phyloP scores from a whole-genome alignment of 768 basidiomycete genomes.

The Gautieria morchelliformis region DNA sequence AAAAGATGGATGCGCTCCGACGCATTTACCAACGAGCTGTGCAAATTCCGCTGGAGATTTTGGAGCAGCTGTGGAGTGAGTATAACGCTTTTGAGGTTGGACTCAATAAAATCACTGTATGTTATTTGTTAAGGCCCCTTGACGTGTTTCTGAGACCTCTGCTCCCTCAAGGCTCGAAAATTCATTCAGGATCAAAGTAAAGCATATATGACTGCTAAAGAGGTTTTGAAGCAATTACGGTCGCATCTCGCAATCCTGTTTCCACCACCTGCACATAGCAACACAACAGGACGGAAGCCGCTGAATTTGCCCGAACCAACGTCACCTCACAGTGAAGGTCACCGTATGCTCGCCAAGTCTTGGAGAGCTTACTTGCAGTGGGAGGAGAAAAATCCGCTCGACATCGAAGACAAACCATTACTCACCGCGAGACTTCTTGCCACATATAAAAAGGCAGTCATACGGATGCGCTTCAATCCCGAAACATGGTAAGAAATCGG shows the following conservation, averaged over 20 bases:
- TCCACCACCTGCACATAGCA: slow-evolving; percentile 28
- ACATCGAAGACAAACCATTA: slow-evolving; percentile 79
- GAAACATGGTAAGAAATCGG: slow-evolving; percentile 68
- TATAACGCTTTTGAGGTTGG: slow-evolving; percentile 86
- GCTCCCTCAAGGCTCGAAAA: slow-evolving; percentile 71
- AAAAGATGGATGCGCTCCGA: slow-evolving; percentile 88
- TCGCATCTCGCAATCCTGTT: slow-evolving; percentile 57
- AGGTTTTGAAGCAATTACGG: slow-evolving; percentile 70
- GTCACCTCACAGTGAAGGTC: slow-evolving; percentile 46
- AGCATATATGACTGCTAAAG: slow-evolving; percentile 90
- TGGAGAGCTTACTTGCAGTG: slow-evolving; percentile 94
- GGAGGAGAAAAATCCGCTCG: slow-evolving; percentile 92
- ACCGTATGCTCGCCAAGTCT: slow-evolving; percentile 65
- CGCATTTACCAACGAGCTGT: slow-evolving; percentile 91
- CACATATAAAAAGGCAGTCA: slow-evolving; percentile 82
- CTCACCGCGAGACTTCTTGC: slow-evolving; percentile 65
- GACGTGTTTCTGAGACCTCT: neutral
- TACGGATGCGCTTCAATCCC: slow-evolving; percentile 87
- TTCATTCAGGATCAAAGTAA: slow-evolving; percentile 90
- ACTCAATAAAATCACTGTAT: slow-evolving; percentile 77
- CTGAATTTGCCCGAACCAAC: slow-evolving; percentile 63
- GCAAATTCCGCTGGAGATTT: slow-evolving; percentile 87
- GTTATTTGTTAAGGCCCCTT: slow-evolving; percentile 11
- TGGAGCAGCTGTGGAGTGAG: slow-evolving; percentile 89
- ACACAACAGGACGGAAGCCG: slow-evolving; percentile 29